A percentile compares a stretch with the other conserved stretches of the same genome.
Conservation (phyloP, 2,329 filamentous ascomycete genomes). For the Fusarium sulawesiense region DNA sequence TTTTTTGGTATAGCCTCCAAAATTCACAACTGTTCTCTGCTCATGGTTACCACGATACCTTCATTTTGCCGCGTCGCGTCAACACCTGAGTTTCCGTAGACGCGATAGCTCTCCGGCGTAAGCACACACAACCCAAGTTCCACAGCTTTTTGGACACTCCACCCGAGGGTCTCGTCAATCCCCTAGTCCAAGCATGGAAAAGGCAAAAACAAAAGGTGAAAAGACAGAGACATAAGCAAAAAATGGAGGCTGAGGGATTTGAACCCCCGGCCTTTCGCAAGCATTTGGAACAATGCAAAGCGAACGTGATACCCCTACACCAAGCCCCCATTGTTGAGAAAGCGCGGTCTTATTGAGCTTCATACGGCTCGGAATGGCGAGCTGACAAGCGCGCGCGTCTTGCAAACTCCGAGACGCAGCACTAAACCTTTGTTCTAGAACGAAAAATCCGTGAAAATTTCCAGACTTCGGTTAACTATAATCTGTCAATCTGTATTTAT, state of each 20-base stretch:
- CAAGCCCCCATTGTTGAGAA: conserved; percentile 4
- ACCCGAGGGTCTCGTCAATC: too few relatives aligned
- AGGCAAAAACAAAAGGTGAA: background rate
- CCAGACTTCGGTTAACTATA: too few relatives aligned
- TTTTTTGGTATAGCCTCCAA: too few relatives aligned
- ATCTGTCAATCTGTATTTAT: too few relatives aligned
- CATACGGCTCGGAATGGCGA: accelerated
- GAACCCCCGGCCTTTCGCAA: conserved; percentile 21
- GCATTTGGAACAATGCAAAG: conserved; percentile 21
- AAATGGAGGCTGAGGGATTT: conserved; percentile 24
- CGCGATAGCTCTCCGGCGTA: too few relatives aligned
- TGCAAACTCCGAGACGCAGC: too few relatives aligned
- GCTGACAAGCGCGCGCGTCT: background rate
- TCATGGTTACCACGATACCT: too few relatives aligned
- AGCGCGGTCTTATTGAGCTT: accelerated
- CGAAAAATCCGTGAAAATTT: background rate
- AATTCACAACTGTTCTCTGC: too few relatives aligned
- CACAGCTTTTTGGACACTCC: too few relatives aligned
- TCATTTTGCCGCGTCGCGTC: background rate
- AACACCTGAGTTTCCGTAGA: background rate
- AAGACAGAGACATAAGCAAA: background rate
- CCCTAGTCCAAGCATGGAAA: background rate
- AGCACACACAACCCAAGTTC: too few relatives aligned
- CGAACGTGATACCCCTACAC: conserved; percentile 23
- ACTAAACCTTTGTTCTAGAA: background rate